Base-by-base conservation (phyloP, 352 stramenopile genomes). In the Phytophthora europaea region DNA sequence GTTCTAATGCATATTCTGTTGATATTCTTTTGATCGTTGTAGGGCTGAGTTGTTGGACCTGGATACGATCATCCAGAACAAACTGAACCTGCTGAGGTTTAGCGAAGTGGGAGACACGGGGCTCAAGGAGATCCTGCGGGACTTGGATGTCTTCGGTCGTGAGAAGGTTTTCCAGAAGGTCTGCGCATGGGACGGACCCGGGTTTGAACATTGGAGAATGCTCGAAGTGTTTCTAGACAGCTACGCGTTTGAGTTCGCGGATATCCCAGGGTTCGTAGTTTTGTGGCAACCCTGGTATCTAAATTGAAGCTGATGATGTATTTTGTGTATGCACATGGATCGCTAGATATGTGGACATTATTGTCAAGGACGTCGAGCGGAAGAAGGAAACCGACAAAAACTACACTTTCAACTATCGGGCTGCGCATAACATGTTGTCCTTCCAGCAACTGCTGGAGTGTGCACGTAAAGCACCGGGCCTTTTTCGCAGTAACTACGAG, bases 361-460 rank as follows among this genome's bases (percentile, higher is more conserved):
- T 89, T n/a, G 52, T 85, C 33, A 74, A 81, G 66, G 82, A 89
- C 59, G 48, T 87, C 13, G 68, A 69, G 22, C 64, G 67, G 18
- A 59, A 59, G 36, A 62, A 54, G 16, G 43, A 70, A 13, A 8
- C 13, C 6, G 16, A 52, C 51, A 58, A 59, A 20, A 66, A 71
- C 20, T 64, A 56, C 54, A 72, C 56, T 23, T 88, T 88, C 50
- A 77, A 75, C 13, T 82, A 73, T 23, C 71, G 81, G 0, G n/a
- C 64, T 57, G 82, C 48, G 4, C 82, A 90, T 62, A 43, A 23
- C 7, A 55, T 58, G 31, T 67, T 90, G 47, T 81, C 81, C 4
- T 66, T 87, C 16, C 23, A 73, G 16, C 81, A 88, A 38, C 38
- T 90, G 16, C 6, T 74, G 23, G 43, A 59, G 26, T 75, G 81